These are phyloP conservation scores for Rhizopus arrhizus DNA, from an alignment of 371 early-diverging fungal species.

Conservation along the genomic window DNA sequence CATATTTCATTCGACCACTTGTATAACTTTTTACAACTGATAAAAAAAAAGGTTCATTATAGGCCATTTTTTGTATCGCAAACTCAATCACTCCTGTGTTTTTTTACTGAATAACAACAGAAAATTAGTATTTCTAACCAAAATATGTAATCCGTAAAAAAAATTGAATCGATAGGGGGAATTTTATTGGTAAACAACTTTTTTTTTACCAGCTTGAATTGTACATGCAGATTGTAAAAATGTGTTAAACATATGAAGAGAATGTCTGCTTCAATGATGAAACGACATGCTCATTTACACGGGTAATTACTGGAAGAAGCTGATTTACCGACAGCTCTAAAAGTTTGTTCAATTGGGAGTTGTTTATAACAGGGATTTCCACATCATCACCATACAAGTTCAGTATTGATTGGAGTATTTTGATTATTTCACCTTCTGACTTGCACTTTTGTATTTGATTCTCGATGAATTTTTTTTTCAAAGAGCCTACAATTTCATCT, in stretches of 20 bases:
- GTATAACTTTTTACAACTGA: too few species aligned
- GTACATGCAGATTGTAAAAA: too few species aligned
- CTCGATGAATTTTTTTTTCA: constrained; percentile 1
- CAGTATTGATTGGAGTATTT: constrained; percentile 3
- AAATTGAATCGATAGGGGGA: not conserved
- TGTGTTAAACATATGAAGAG: not conserved
- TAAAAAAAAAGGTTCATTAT: too few species aligned
- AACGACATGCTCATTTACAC: constrained; percentile 5
- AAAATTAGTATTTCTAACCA: constrained; percentile 1
- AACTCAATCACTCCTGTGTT: too few species aligned
- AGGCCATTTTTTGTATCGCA: too few species aligned
- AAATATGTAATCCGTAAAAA: not conserved
- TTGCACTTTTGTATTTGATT: constrained; percentile 2
- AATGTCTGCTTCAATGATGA: constrained; percentile 5
- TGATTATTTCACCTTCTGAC: constrained; percentile 2
- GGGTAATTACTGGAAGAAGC: constrained; percentile 1
- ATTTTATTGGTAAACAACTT: too few species aligned
- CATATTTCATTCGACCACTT: too few species aligned
- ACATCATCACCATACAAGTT: constrained; percentile 6
- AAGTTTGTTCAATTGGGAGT: not conserved
- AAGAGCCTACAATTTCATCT: not conserved
- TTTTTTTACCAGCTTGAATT: too few species aligned
- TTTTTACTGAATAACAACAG: constrained; percentile 24
- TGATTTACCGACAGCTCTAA: constrained; percentile 2
- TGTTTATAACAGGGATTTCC: not conserved